A percentile compares a stretch with the other conserved stretches of the same genome.
These are phyloP conservation scores for Silybum marianum DNA, from an alignment of 129 eudicot species.

Conservation along the genomic window DNA sequence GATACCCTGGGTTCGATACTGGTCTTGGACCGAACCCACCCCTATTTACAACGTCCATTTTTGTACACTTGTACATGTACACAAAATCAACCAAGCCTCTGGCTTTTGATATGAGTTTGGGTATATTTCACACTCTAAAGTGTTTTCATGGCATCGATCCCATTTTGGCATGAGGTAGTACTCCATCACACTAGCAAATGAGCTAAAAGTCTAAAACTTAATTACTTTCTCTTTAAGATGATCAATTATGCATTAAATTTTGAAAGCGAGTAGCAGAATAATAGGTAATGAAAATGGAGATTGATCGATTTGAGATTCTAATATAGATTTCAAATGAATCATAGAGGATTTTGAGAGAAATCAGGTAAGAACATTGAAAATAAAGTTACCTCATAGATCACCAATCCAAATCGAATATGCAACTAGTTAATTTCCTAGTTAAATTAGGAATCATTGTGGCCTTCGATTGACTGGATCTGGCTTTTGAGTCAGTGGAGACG, in stretches of 20 bases:
- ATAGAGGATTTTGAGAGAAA: neutral
- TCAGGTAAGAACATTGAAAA: neutral
- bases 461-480: conserved; percentile 1
- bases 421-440: neutral
- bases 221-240: neutral
- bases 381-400: conserved; percentile 11
- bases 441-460: neutral
- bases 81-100: too few species aligned
- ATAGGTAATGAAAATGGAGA: neutral
- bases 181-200: neutral
- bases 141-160: too few species aligned
- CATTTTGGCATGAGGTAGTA: too few species aligned
- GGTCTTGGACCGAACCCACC: too few species aligned
- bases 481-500: neutral
- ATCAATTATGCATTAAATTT: neutral
- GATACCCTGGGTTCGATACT: too few species aligned
- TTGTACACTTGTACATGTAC: too few species aligned
- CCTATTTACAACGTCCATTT: too few species aligned
- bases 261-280: neutral
- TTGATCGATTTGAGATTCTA: neutral
- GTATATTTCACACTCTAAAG: too few species aligned
- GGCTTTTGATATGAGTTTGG: too few species aligned
- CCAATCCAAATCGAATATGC: neutral
- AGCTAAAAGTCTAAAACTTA: neutral
- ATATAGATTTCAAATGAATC: neutral